Evolutionary conservation across 768 basidiomycete species (phyloP), one percentile per base, ranked within the genome.

Genomic region (Hericium coralloides): DNA sequence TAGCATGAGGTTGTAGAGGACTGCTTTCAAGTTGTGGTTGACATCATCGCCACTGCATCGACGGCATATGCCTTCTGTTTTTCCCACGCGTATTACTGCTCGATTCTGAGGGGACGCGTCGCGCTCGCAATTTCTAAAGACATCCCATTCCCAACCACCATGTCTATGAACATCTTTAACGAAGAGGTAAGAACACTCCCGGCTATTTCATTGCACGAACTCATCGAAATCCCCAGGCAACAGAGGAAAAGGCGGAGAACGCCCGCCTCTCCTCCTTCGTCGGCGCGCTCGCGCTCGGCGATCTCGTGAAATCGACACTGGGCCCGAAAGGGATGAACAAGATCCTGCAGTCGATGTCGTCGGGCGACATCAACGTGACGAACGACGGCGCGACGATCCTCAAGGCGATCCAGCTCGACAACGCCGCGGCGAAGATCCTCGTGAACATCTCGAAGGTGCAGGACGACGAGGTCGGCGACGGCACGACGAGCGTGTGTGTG

Each of bases 281-380:
- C 55, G 97, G 97, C 37, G 95, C 97, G 6, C 84, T 97, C 64
- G 97, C 97, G 0, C 80, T 99, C 37, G 97, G 97, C 45, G 97
- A 99, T 75, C 84, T 99, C 62, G 95, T 99, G 66, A 98, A 98
- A 74, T 95, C 94, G 1, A 99, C 97, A 8, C 81, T 99, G 2
- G 97, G 97, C 9, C 97, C 97, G 22, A 98, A 99, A 72, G 97
- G 97, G 55, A 99, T 98, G 95, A 98, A 98, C 84, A 98, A 98
- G 77, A 98, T 99, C 60, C 83, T 99, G 15, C 95, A 95, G 71
- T 95, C 92, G 1, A 84, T 72, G 1, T 91, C 93, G 5, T 83
- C 87, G 0, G 92, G 93, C 5, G 90, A 94, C 26, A 90, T 99
- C 66, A 97, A 86, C 61, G 95, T 99, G 51, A 99, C 97, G 12